Percentiles rank a stretch among this genome's conserved stretches.
Conservation (phyloP, 73 alveolate species). For the Paramecium tetraurelia region DNA sequence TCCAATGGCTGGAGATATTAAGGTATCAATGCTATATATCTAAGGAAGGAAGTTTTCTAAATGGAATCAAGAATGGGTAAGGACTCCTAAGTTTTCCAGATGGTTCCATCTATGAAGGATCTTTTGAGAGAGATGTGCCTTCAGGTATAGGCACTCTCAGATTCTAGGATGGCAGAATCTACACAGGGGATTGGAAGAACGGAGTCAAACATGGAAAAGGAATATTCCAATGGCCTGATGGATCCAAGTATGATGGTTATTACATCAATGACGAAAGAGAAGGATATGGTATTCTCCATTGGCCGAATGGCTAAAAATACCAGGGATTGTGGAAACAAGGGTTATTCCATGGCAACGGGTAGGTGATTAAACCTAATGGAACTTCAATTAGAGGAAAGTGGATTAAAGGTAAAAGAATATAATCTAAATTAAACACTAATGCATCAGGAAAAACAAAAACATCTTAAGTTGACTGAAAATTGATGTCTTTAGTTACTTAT, state of each 20-base stretch:
- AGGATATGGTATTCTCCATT: conserved; percentile 24
- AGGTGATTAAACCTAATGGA: background rate
- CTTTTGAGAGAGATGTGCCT: conserved; percentile 38
- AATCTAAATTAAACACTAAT: background rate
- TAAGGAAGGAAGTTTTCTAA: conserved; percentile 46
- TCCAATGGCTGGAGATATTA: conserved; percentile 80
- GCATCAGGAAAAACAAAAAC: background rate
- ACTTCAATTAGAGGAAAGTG: background rate
- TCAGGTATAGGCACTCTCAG: conserved; percentile 45
- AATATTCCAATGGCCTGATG: conserved; percentile 59
- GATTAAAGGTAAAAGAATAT: conserved; percentile 17
- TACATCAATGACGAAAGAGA: conserved; percentile 29
- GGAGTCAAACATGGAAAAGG: conserved; percentile 60
- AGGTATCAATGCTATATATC: conserved; percentile 45
- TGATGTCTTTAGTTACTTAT: background rate
- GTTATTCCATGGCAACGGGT: conserved; percentile 5
- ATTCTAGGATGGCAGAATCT: conserved; percentile 61
- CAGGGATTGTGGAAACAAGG: conserved; percentile 21
- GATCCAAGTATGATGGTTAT: conserved; percentile 48
- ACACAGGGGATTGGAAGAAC: conserved; percentile 62
- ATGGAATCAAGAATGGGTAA: conserved; percentile 59
- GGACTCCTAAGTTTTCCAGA: conserved; percentile 48
- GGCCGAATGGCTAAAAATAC: conserved; percentile 24
- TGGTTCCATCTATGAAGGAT: conserved; percentile 45
- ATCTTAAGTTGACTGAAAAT: background rate